Conservation (phyloP, 345 rosid genomes). For the Melaleuca quinquenervia region DNA sequence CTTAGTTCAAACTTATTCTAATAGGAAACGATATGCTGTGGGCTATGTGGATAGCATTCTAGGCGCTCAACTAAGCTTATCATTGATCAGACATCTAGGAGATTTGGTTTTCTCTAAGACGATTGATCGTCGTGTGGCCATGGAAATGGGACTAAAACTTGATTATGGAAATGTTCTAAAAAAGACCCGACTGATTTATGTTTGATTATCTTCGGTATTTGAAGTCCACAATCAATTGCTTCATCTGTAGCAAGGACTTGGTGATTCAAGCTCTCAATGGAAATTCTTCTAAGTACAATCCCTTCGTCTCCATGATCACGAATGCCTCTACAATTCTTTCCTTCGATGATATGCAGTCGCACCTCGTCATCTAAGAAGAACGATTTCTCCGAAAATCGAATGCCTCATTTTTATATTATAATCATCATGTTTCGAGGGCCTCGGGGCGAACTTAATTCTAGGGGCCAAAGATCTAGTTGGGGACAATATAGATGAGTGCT, state of each 20-base stretch:
- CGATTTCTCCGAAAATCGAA: not conserved
- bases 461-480: not conserved
- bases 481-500: not conserved
- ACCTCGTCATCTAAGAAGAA: not conserved
- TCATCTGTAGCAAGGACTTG: not conserved
- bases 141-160: not conserved
- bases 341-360: not conserved
- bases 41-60: not conserved
- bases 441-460: not conserved
- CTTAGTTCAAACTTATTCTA: not conserved
- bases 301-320: not conserved
- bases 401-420: not conserved
- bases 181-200: not conserved
- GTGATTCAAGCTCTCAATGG: not conserved
- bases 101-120: not conserved
- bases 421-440: not conserved
- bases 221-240: not conserved
- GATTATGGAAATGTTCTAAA: rapidly evolving
- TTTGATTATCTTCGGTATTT: not conserved
- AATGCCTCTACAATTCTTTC: not conserved
- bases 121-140: not conserved
- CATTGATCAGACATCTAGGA: not conserved
- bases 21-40: not conserved
- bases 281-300: not conserved
- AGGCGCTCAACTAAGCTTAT: not conserved